These are phyloP conservation scores for Claviceps capensis DNA, from an alignment of 2,329 filamentous ascomycete species.

Conservation along the genomic window DNA sequence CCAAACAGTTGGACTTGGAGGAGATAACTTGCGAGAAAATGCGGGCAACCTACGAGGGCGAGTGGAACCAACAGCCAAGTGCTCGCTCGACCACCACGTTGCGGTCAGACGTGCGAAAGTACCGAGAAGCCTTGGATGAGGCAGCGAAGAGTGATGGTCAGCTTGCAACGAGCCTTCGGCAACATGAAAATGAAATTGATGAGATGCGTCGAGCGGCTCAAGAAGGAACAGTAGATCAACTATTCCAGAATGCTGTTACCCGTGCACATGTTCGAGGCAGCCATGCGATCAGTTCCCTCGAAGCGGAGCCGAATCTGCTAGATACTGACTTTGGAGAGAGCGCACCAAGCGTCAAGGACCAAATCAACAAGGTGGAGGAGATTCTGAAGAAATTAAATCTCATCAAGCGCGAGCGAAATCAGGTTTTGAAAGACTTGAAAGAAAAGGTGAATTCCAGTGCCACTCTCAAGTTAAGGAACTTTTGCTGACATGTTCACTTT, in stretches of 20 bases:
- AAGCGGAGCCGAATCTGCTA: constrained; percentile 62
- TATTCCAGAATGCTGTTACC: constrained; percentile 78
- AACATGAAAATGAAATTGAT: constrained; percentile 80
- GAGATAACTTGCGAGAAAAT: constrained; percentile 98
- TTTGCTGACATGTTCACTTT: neutral
- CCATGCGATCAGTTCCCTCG: constrained; percentile 45
- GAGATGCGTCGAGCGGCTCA: constrained; percentile 89
- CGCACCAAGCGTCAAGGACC: constrained; percentile 68
- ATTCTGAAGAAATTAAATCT: constrained; percentile 81
- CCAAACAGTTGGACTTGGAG: constrained; percentile 88
- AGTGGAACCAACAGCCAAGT: constrained; percentile 97
- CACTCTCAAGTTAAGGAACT: neutral
- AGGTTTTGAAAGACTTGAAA: constrained; percentile 92
- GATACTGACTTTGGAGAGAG: constrained; percentile 84
- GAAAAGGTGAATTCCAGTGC: constrained; percentile 61
- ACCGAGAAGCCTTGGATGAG: constrained; percentile 79
- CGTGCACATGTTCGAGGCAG: constrained; percentile 57
- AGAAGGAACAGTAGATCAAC: constrained; percentile 69
- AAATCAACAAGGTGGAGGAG: constrained; percentile 80
- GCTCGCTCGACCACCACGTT: constrained; percentile 78
- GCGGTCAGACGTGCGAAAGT: constrained; percentile 73
- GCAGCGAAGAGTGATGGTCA: constrained; percentile 77
- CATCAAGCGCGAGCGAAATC: constrained; percentile 80
- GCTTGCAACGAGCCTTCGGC: constrained; percentile 67
- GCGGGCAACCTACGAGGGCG: constrained; percentile 87